Conservation (phyloP, 1,284 basidiomycete species). For the Entoloma clypeatum region DNA sequence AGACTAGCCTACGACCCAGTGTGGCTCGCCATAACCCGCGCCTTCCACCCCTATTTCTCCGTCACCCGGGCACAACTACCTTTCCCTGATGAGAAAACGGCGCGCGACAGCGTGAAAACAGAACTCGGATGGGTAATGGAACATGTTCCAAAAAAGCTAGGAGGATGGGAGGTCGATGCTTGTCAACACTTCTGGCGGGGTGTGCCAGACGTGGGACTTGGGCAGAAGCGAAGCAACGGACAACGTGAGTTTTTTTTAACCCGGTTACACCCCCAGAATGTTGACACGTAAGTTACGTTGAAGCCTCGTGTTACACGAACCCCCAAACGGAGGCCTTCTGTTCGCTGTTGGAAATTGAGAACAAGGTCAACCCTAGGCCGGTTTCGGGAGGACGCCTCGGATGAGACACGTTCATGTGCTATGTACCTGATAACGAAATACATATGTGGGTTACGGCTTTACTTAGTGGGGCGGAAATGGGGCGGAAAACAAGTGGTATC, state of each 20-base stretch:
- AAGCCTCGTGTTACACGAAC: constrained; percentile 81
- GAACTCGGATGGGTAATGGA: constrained; percentile 66
- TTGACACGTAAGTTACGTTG: constrained; percentile 13
- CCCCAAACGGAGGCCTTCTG: constrained; percentile 91
- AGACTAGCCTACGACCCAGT: constrained; percentile 70
- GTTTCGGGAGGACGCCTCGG: no score
- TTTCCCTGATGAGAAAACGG: constrained; percentile 59
- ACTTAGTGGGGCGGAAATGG: no score
- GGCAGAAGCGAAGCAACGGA: constrained; percentile 25
- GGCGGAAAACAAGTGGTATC: no score
- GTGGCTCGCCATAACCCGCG: constrained; percentile 93
- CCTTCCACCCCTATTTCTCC: constrained; percentile 79
- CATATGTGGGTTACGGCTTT: no score
- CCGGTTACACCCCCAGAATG: constrained; percentile 3
- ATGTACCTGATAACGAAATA: no score
- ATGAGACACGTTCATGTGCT: no score
- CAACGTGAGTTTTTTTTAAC: constrained; percentile 46
- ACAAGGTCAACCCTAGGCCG: constrained; percentile 79
- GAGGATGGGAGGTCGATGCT: constrained; percentile 43
- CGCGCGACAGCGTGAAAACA: constrained; percentile 55
- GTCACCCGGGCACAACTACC: constrained; percentile 41
- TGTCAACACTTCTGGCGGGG: constrained; percentile 75
- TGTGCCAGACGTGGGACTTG: constrained; percentile 51
- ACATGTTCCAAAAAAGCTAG: constrained; percentile 42
- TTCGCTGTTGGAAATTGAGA: constrained; percentile 72